phyloP scores from a whole-genome alignment of 1,284 basidiomycete species.

The Macrocybe sp. region DNA sequence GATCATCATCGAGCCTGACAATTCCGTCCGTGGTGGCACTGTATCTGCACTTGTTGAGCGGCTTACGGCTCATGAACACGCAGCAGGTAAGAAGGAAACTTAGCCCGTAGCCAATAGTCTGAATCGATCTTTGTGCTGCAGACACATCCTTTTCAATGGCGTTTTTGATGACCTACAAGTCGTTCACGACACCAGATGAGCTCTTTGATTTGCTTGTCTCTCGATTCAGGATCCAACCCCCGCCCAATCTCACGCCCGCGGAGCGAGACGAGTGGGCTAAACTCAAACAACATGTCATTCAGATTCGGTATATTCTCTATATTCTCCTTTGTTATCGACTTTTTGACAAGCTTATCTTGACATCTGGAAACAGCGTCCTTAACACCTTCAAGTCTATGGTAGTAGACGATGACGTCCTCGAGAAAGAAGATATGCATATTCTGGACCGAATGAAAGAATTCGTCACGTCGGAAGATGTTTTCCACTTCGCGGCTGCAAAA shows the following conservation, averaged over 20 bases:
- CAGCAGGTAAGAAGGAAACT: slow-evolving; percentile 31
- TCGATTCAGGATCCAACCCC: slow-evolving; percentile 81
- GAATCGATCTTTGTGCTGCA: not conserved
- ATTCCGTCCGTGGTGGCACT: slow-evolving; percentile 83
- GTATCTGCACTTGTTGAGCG: slow-evolving; percentile 83
- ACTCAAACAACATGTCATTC: slow-evolving; percentile 87
- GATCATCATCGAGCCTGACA: slow-evolving; percentile 81
- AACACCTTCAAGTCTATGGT: slow-evolving; percentile 84
- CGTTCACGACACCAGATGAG: slow-evolving; percentile 85
- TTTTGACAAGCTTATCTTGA: slow-evolving; percentile 5
- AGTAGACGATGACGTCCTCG: slow-evolving; percentile 74
- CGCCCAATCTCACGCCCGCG: slow-evolving; percentile 56
- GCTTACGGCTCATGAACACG: slow-evolving; percentile 85
- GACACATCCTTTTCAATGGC: slow-evolving; percentile 83
- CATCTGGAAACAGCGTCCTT: slow-evolving; percentile 51
- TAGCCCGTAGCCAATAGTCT: not conserved
- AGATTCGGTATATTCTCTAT: slow-evolving; percentile 69
- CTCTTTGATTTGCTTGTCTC: slow-evolving; percentile 83
- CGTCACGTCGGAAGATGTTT: slow-evolving; percentile 61
- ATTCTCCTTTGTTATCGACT: slow-evolving; percentile 18
- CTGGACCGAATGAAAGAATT: slow-evolving; percentile 79
- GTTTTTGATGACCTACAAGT: slow-evolving; percentile 97
- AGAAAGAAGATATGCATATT: slow-evolving; percentile 77
- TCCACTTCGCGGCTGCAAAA: slow-evolving; percentile 63
- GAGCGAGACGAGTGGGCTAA: slow-evolving; percentile 83